Evolutionary conservation across 2,329 filamentous ascomycete genomes (phyloP).

Genomic region (Penicillium hesseltinei): DNA sequence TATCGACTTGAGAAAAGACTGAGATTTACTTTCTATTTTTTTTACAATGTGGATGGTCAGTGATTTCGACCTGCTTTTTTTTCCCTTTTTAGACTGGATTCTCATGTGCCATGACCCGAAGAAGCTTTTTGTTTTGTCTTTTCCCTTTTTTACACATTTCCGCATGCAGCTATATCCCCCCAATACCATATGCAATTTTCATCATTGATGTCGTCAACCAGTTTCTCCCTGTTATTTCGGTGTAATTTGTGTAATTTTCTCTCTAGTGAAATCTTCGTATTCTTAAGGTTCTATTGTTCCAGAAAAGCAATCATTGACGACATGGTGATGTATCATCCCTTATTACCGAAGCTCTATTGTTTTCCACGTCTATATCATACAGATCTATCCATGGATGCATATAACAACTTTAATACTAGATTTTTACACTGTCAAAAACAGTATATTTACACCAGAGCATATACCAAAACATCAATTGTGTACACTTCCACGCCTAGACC

Average conservation of each 20-base stretch:
- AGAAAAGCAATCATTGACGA: slow-evolving; percentile 2
- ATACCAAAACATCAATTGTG: background rate
- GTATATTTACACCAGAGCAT: background rate
- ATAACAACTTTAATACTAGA: background rate
- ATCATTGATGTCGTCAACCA: background rate
- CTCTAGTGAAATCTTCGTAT: background rate
- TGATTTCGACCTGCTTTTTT: slow-evolving; percentile 8
- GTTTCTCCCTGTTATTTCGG: background rate
- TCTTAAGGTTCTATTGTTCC: background rate
- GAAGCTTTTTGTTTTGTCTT: background rate
- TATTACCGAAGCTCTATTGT: background rate
- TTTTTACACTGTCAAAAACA: background rate
- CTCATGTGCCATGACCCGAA: slow-evolving; percentile 8
- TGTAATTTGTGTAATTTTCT: slow-evolving; percentile 2
- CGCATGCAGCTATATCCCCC: slow-evolving; percentile 12
- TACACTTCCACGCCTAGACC: background rate
- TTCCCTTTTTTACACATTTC: slow-evolving; percentile 4
- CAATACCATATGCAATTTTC: slow-evolving; percentile 11
- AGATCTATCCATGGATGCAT: background rate
- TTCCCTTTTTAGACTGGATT: slow-evolving; percentile 6
- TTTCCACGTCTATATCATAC: background rate
- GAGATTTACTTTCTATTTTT: background rate
- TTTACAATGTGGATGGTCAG: slow-evolving; percentile 15
- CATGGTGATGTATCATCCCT: background rate
- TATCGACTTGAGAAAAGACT: slow-evolving; percentile 11